phyloP scores from a whole-genome alignment of 768 basidiomycete genomes.

The Leccinum sublutescens region DNA sequence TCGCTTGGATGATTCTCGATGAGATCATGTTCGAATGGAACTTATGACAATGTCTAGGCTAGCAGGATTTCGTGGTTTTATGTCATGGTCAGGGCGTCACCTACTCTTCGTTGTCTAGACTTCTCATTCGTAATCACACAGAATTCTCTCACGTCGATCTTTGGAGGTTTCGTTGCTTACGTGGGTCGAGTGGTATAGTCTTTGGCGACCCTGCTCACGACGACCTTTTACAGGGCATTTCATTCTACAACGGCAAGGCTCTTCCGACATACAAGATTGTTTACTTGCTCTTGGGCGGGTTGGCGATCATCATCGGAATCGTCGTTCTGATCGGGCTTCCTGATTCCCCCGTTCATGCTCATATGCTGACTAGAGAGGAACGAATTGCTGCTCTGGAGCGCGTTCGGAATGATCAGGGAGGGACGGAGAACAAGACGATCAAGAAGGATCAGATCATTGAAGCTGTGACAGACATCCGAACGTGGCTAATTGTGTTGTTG shows the following conservation, averaged over 20 bases:
- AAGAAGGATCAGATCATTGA: constrained; percentile 60
- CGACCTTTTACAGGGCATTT: constrained; percentile 43
- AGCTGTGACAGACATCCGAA: constrained; percentile 54
- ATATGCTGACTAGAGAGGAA: constrained; percentile 55
- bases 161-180: constrained; percentile 65
- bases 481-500: constrained; percentile 61
- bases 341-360: constrained; percentile 63
- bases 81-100: constrained; percentile 46
- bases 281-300: constrained; percentile 56
- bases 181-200: constrained; percentile 29
- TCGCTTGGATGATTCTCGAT: neutral
- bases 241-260: constrained; percentile 46
- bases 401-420: constrained; percentile 65
- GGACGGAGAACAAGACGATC: constrained; percentile 56
- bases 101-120: neutral
- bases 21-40: neutral
- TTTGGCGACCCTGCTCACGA: neutral
- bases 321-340: constrained; percentile 59
- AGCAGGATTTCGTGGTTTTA: constrained; percentile 65
- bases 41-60: constrained; percentile 35
- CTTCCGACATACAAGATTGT: constrained; percentile 62
- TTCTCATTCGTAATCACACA: constrained; percentile 19
- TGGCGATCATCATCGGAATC: constrained; percentile 59
- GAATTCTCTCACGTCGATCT: constrained; percentile 59
- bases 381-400: constrained; percentile 62